phyloP scores from a whole-genome alignment of 1,284 basidiomycete species.

The Phaffia rhodozyma region DNA sequence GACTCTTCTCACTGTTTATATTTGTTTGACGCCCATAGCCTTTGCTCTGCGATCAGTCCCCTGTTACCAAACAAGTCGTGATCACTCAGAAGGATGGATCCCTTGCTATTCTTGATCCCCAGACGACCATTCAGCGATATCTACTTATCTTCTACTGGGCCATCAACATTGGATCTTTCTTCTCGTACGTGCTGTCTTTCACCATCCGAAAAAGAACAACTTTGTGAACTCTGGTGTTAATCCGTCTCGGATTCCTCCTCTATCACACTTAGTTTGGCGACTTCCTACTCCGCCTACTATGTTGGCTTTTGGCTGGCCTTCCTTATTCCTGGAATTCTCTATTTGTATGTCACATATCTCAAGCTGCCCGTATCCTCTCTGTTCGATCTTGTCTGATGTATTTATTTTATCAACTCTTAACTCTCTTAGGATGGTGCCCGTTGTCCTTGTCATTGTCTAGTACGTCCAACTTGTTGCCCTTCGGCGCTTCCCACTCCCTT shows the following conservation, averaged over 20 bases:
- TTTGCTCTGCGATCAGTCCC: conserved; percentile 34
- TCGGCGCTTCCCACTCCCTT: no score
- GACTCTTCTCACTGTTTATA: no score
- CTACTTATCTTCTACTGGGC: conserved; percentile 30
- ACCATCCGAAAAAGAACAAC: no score
- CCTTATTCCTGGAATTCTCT: conserved; percentile 31
- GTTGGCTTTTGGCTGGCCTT: conserved; percentile 39
- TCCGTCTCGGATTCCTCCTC: conserved; percentile 7
- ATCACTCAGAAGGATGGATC: conserved; percentile 29
- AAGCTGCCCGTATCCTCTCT: background rate
- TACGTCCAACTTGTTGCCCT: no score
- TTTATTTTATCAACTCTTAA: background rate
- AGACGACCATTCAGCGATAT: conserved; percentile 30
- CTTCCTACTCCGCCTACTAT: conserved; percentile 30
- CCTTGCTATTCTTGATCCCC: conserved; percentile 34
- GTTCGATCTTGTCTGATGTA: background rate
- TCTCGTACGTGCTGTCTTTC: conserved; percentile 24
- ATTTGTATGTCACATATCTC: background rate
- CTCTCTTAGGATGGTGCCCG: conserved; percentile 3
- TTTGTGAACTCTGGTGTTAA: background rate
- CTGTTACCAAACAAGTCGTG: conserved; percentile 29
- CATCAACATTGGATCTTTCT: conserved; percentile 36
- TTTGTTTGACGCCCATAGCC: conserved; percentile 17
- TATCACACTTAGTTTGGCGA: conserved; percentile 17
- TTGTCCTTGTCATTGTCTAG: conserved; percentile 2